A percentile compares a stretch with the other conserved stretches of the same genome.
Evolutionary conservation across 2,329 filamentous ascomycete genomes (phyloP).

Genomic region (Magnaporthiopsis rhizophila): DNA sequence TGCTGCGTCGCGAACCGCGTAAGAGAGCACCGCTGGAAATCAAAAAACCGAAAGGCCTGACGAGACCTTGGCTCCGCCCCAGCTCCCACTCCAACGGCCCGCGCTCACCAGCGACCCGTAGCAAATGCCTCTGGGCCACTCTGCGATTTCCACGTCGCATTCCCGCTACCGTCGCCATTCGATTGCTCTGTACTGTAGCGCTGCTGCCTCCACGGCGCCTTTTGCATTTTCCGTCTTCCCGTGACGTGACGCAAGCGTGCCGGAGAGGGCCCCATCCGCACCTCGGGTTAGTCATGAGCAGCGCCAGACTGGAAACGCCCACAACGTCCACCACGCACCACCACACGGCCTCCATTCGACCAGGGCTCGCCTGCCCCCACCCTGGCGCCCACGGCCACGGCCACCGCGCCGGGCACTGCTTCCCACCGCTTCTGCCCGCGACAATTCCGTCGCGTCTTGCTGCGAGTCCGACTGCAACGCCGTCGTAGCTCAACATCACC

Average conservation of each 20-base stretch:
- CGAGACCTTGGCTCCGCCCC: conserved; percentile 1
- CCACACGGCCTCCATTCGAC: not conserved
- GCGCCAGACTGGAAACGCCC: not conserved
- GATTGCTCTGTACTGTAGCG: not conserved
- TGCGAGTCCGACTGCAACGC: not conserved
- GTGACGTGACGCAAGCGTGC: too few species aligned
- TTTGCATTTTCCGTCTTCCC: not conserved
- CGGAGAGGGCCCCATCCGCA: not conserved
- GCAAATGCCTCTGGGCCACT: not conserved
- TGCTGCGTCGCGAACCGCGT: conserved; percentile 6
- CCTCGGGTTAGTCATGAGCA: not conserved
- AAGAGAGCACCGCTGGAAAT: not conserved
- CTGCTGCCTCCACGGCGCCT: not conserved
- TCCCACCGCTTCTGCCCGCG: not conserved
- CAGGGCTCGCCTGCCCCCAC: not conserved
- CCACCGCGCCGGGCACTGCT: not conserved
- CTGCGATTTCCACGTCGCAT: not conserved
- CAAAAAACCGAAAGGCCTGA: not conserved
- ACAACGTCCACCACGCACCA: not conserved
- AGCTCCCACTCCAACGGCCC: not conserved
- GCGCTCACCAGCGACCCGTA: not conserved
- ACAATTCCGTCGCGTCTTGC: not conserved
- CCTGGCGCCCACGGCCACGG: not conserved
- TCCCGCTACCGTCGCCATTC: not conserved
- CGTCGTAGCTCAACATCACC: conserved; percentile 1